Conservation (phyloP, 2,329 filamentous ascomycete species). For the Hymenoscyphus salicellus region DNA sequence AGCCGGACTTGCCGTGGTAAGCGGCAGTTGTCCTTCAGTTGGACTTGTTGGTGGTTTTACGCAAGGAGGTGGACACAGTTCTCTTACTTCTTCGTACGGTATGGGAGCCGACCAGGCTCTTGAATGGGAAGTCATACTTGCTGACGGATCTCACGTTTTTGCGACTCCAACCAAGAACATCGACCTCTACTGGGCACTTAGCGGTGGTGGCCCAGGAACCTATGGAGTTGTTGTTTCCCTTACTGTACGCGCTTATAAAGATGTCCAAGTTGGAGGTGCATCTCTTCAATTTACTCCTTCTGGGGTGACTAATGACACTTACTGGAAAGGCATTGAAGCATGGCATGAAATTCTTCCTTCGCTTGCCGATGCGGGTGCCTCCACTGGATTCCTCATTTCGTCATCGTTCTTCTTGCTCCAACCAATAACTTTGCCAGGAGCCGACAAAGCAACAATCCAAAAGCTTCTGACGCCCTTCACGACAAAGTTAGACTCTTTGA, state of each 20-base stretch:
- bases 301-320: not conserved
- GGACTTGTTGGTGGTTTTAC: not conserved
- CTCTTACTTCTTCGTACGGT: not conserved
- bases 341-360: not conserved
- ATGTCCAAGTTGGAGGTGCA: not conserved
- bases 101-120: not conserved
- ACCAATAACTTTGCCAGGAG: not conserved
- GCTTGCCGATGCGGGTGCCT: not conserved
- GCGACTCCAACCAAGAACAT: not conserved
- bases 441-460: not conserved
- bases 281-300: not conserved
- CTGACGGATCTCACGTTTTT: not conserved
- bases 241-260: not conserved
- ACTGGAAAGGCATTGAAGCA: not conserved
- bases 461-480: not conserved
- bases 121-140: not conserved
- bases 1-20: not conserved
- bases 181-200: constrained; percentile 6
- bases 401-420: not conserved
- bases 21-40: not conserved
- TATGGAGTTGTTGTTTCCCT: not conserved
- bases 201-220: not conserved
- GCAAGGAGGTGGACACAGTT: not conserved
- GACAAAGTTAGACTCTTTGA: not conserved
- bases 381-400: not conserved